Base-by-base conservation (phyloP, 2,329 filamentous ascomycete genomes). In the Aspergillus viridinutans region DNA sequence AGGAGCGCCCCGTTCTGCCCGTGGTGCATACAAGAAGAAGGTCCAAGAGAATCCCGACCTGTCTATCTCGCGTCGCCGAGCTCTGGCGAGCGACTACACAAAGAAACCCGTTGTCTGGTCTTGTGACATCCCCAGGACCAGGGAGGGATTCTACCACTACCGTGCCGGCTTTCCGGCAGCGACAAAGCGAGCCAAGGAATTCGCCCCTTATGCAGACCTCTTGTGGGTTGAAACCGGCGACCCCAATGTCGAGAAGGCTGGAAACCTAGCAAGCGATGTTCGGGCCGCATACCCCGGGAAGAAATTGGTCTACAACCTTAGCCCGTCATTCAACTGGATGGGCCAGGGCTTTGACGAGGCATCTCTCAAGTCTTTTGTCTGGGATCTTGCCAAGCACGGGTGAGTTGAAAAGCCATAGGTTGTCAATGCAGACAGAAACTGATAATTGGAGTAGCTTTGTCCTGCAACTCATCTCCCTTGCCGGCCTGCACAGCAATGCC, bases 311-410 rank as follows among this genome's bases (percentile, higher is more conserved):
- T 99, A 99, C 79, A 99, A 99, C 78, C 83, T 99, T 1, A 92
- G 88, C 4, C 94, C 94, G 1, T 96, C 90, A 8, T 99, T 99
- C 83, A 97, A 99, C 81, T 99, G 94, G 94, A 94, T 95, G 85
- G 86, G 86, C 10, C 92, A 97, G 72, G 94, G 93, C 29, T 99
- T 97, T 76, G 88, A 84, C 3, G 86, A 92, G 61, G 86, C 85
- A 59, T 88, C 88, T 5, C 82, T 99, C 55, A 91, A 89, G 77
- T 91, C 85, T 5, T 99, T 99, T 74, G 90, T 99, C 67, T 97
- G 93, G 93, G 93, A 97, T 73, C 85, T 99, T 63, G 94, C 92
- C 8, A 86, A 87, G 71, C 89, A 97, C 67, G 93, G 93, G 58
- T 93, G 87, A 70, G 85, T 85, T 28, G 7, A 10, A 26, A 23